A percentile compares a stretch with the other conserved stretches of the same genome.
These are phyloP conservation scores for Stentor coeruleus DNA, from an alignment of 73 alveolate species.

Conservation along the genomic window DNA sequence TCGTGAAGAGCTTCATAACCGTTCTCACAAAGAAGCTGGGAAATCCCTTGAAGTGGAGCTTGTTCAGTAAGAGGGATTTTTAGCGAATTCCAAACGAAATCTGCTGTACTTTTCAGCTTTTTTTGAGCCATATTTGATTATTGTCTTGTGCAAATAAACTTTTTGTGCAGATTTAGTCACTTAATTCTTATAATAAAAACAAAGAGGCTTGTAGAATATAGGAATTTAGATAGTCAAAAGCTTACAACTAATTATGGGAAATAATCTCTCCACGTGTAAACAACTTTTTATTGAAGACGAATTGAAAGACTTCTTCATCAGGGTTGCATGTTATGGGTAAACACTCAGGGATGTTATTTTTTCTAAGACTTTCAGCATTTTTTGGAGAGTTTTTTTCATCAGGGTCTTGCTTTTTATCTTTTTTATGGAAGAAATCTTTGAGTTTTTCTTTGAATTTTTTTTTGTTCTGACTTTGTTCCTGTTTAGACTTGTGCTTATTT, in stretches of 20 bases:
- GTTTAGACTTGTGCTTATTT: neutral
- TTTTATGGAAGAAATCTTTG: neutral
- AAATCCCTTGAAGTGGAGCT: slow-evolving; percentile 1
- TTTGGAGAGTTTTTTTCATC: neutral
- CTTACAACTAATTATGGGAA: too few species aligned
- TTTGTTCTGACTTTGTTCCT: too few species aligned
- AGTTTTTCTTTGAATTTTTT: neutral
- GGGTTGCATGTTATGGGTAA: neutral
- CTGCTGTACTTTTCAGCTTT: slow-evolving; percentile 19
- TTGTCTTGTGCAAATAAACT: too few species aligned
- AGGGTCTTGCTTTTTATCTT: neutral
- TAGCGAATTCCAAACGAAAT: neutral
- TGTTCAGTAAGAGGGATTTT: neutral
- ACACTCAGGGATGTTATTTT: neutral
- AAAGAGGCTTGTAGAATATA: too few species aligned
- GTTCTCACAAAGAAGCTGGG: neutral
- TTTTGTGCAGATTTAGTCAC: too few species aligned
- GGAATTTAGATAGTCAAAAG: too few species aligned
- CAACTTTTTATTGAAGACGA: neutral
- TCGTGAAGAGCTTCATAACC: slow-evolving; percentile 18
- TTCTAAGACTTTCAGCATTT: neutral
- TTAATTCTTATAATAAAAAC: too few species aligned
- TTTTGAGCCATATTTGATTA: neutral
- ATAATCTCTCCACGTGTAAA: neutral
- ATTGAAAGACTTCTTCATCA: neutral